Conservation (phyloP, 1,139 yeast species). For the Scheffersomyces cryptocercus region DNA sequence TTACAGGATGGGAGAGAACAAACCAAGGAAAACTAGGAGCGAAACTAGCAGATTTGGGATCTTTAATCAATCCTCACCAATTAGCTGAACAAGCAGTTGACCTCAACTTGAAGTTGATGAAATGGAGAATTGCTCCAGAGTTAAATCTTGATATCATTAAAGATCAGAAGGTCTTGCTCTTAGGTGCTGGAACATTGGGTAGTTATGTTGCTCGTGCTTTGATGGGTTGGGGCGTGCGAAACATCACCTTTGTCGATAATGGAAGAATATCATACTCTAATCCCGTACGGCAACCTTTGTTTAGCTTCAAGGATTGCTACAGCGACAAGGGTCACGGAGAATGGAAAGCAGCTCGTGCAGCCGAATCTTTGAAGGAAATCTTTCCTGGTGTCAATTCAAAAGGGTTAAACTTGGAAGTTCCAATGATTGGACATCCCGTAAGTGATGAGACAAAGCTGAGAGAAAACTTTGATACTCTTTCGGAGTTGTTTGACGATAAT, state of each 20-base stretch:
- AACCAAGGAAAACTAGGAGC: slow-evolving; percentile 73
- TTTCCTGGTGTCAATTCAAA: slow-evolving; percentile 72
- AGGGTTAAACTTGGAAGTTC: slow-evolving; percentile 73
- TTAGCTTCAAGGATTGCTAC: slow-evolving; percentile 71
- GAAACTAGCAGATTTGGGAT: slow-evolving; percentile 76
- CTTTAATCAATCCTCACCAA: slow-evolving; percentile 75
- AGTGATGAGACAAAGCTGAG: slow-evolving; percentile 52
- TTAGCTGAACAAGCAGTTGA: slow-evolving; percentile 92
- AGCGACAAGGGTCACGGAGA: slow-evolving; percentile 60
- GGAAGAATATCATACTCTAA: slow-evolving; percentile 88
- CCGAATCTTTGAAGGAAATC: slow-evolving; percentile 64
- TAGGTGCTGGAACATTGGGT: slow-evolving; percentile 98
- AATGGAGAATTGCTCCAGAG: slow-evolving; percentile 92
- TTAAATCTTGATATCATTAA: slow-evolving; percentile 67
- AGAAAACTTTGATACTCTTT: slow-evolving; percentile 52
- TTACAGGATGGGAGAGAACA: slow-evolving; percentile 91
- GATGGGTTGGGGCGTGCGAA: slow-evolving; percentile 91
- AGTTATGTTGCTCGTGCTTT: slow-evolving; percentile 84
- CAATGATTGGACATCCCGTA: slow-evolving; percentile 94
- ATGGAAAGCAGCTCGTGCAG: slow-evolving; percentile 76
- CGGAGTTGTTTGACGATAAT: slow-evolving; percentile 58
- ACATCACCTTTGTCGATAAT: slow-evolving; percentile 85
- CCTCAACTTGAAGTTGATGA: slow-evolving; percentile 86
- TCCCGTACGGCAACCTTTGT: slow-evolving; percentile 93
- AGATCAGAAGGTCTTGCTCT: slow-evolving; percentile 61